These are phyloP conservation scores for Euphorbia lathyris DNA, from an alignment of 345 rosid species.

Conservation along the genomic window DNA sequence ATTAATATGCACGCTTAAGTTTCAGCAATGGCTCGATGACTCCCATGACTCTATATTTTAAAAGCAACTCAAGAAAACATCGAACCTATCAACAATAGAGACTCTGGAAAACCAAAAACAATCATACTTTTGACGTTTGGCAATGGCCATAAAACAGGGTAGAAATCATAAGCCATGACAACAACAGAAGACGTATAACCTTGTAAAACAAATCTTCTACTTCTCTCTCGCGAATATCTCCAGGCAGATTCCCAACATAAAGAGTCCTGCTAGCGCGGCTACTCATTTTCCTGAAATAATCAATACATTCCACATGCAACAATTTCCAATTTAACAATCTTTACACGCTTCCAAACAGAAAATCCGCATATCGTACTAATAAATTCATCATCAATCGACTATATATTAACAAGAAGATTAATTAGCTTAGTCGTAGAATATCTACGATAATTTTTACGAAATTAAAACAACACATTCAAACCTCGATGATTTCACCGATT, in stretches of 20 bases:
- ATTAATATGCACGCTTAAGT: too few relatives aligned
- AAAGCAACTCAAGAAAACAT: too few relatives aligned
- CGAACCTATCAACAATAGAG: not conserved
- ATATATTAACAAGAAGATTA: too few relatives aligned
- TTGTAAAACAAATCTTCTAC: constrained; percentile 89
- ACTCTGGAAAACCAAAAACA: not conserved
- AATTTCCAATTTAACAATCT: not conserved
- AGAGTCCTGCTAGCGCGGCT: constrained; percentile 82
- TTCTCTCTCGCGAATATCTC: constrained; percentile 81
- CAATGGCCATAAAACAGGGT: too few relatives aligned
- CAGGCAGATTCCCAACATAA: constrained; percentile 95
- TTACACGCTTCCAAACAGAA: not conserved
- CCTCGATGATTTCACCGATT: not conserved
- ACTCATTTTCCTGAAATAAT: constrained; percentile 50
- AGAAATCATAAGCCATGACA: not conserved
- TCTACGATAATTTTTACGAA: not conserved
- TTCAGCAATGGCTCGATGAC: too few relatives aligned
- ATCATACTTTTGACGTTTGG: too few relatives aligned
- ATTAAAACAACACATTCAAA: not conserved
- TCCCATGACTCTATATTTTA: too few relatives aligned
- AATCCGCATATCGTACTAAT: not conserved
- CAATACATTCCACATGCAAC: not conserved
- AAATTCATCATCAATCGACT: not conserved
- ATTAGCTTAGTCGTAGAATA: too few relatives aligned
- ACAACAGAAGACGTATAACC: constrained; percentile 33